phyloP scores from a whole-genome alignment of 768 basidiomycete genomes.

The Phylloporus sp. region DNA sequence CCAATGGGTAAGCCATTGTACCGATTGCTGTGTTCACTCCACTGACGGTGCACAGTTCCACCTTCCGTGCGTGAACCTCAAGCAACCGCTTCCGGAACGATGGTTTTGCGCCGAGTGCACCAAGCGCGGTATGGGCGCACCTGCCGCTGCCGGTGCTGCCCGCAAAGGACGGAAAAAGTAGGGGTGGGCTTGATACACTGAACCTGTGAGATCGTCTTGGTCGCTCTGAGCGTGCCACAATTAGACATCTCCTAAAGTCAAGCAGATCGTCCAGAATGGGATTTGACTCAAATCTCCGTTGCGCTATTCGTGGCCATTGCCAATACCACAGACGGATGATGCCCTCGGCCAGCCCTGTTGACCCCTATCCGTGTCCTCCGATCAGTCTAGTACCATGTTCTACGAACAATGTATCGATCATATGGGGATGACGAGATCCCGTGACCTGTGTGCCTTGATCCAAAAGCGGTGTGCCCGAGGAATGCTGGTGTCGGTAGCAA shows the following conservation, averaged over 20 bases:
- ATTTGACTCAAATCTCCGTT: not conserved
- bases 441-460: conserved; percentile 4
- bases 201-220: not conserved
- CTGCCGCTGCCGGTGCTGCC: conserved; percentile 21
- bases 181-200: not conserved
- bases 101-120: conserved; percentile 62
- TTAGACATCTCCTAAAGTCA: not conserved
- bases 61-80: conserved; percentile 55
- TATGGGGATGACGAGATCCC: conserved; percentile 1
- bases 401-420: not conserved
- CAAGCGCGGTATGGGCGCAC: conserved; percentile 33
- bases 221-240: not conserved
- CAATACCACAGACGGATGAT: not conserved
- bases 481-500: not conserved
- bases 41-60: conserved; percentile 45
- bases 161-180: conserved; percentile 45
- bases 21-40: not conserved
- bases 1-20: conserved; percentile 54
- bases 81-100: conserved; percentile 50
- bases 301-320: not conserved
- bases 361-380: conserved; percentile 8
- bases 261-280: not conserved
- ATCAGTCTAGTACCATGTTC: not conserved
- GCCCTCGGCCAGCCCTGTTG: too few species aligned
- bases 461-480: conserved; percentile 4